A percentile compares a stretch with the other conserved stretches of the same genome.
Evolutionary conservation across 768 basidiomycete species (phyloP).

Genomic region (Trametes cingulata): DNA sequence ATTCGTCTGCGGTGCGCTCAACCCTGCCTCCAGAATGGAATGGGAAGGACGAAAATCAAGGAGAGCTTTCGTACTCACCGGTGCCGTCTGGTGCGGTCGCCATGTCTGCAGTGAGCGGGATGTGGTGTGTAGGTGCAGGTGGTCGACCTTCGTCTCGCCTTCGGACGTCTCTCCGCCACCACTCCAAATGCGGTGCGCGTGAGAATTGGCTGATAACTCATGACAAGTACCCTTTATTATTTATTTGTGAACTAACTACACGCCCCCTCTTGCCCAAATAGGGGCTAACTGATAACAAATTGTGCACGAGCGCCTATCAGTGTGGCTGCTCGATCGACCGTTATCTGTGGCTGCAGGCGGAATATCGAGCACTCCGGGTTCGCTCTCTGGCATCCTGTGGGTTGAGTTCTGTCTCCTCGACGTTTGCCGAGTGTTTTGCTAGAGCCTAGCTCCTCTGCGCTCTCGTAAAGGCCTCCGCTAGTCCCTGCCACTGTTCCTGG

Average conservation of each 20-base stretch:
- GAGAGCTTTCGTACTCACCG: conserved; percentile 21
- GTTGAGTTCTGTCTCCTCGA: conserved; percentile 5
- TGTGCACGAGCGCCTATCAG: conserved; percentile 2
- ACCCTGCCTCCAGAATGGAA: conserved; percentile 29
- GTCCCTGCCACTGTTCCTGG: conserved; percentile 4
- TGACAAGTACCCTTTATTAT: neutral
- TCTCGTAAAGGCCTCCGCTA: conserved; percentile 8
- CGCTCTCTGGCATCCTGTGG: neutral
- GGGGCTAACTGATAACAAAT: conserved; percentile 21
- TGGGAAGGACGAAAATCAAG: conserved; percentile 17
- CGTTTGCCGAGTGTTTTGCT: neutral
- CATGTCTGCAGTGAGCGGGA: conserved; percentile 11
- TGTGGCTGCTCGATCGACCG: conserved; percentile 5
- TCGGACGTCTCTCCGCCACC: neutral
- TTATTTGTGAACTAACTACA: neutral
- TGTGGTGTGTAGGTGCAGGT: neutral
- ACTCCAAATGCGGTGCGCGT: neutral
- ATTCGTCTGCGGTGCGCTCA: conserved; percentile 16
- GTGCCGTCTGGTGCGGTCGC: conserved; percentile 20
- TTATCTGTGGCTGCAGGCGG: neutral
- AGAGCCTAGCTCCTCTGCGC: neutral
- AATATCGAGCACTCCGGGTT: neutral
- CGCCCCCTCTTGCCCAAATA: neutral
- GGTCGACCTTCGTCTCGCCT: neutral
- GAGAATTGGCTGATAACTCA: neutral